Percentiles rank a stretch among this genome's conserved stretches.
Conservation (phyloP, 2,329 filamentous ascomycete genomes). For the Penicillium rolfsii region DNA sequence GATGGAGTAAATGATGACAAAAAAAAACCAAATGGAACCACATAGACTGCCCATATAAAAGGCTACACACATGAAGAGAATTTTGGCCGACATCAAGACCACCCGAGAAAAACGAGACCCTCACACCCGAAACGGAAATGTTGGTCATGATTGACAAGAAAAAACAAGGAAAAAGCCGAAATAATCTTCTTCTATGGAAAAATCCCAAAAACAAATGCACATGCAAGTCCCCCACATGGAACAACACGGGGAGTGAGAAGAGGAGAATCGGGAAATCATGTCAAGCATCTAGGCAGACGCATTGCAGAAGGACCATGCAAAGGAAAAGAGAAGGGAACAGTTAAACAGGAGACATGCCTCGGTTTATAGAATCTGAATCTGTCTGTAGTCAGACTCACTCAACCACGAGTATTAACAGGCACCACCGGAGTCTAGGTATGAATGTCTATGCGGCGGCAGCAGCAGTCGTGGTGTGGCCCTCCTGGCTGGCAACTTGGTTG, state of each 20-base stretch:
- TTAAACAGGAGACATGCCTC: constrained; percentile 1
- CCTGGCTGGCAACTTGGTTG: constrained; percentile 10
- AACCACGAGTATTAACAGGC: background rate
- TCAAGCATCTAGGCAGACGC: constrained; percentile 1
- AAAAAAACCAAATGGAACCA: background rate
- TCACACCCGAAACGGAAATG: background rate
- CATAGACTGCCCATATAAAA: background rate
- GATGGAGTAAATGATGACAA: background rate
- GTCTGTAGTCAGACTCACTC: background rate
- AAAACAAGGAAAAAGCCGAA: background rate
- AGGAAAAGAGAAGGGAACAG: background rate
- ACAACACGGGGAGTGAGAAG: background rate
- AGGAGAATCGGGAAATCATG: background rate
- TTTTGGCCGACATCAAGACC: background rate
- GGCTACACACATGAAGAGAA: background rate
- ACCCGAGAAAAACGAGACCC: background rate
- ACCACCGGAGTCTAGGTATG: background rate
- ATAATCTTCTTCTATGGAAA: background rate
- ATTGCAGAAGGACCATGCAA: background rate
- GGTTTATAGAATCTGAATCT: constrained; percentile 1
- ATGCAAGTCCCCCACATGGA: background rate
- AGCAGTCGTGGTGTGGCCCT: constrained; percentile 18
- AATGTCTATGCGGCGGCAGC: constrained; percentile 18
- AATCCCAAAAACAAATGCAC: constrained; percentile 1
- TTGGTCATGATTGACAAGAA: constrained; percentile 2